Evolutionary conservation across 2,329 filamentous ascomycete genomes (phyloP).

Genomic region (Fusarium xyrophilum): DNA sequence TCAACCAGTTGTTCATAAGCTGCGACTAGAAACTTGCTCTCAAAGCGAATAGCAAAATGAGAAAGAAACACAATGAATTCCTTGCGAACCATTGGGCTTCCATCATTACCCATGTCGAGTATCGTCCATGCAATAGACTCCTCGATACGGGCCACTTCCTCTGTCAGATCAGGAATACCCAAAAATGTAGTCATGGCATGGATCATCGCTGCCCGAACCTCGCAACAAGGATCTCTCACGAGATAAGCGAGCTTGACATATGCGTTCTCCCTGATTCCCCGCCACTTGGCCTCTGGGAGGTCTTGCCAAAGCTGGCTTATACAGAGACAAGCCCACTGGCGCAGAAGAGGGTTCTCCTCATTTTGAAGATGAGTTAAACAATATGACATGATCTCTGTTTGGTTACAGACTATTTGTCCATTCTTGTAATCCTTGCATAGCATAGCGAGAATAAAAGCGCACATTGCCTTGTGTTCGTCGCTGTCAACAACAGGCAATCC

Average conservation of each 20-base stretch:
- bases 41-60: conserved; percentile 86
- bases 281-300: conserved; percentile 92
- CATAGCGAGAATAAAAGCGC: conserved; percentile 95
- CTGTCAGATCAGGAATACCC: conserved; percentile 89
- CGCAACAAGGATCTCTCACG: conserved; percentile 84
- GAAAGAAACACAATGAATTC: conserved; percentile 95
- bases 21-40: conserved; percentile 89
- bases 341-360: conserved; percentile 82
- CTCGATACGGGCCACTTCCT: conserved; percentile 89
- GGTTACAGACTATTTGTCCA: conserved; percentile 89
- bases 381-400: conserved; percentile 86
- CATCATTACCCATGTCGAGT: conserved; percentile 90
- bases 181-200: conserved; percentile 94
- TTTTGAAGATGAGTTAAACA: conserved; percentile 86
- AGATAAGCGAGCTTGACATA: conserved; percentile 81
- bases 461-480: conserved; percentile 98
- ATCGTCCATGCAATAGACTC: conserved; percentile 89
- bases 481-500: conserved; percentile 85
- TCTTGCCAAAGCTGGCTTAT: conserved; percentile 94
- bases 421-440: conserved; percentile 95
- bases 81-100: conserved; percentile 91
- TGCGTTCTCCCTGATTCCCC: conserved; percentile 87
- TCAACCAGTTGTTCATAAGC: conserved; percentile 90
- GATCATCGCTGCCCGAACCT: conserved; percentile 91
- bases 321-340: conserved; percentile 96